Evolutionary conservation across 208 protist genomes (phyloP).

Genomic region (Leishmania martiniquensis): DNA sequence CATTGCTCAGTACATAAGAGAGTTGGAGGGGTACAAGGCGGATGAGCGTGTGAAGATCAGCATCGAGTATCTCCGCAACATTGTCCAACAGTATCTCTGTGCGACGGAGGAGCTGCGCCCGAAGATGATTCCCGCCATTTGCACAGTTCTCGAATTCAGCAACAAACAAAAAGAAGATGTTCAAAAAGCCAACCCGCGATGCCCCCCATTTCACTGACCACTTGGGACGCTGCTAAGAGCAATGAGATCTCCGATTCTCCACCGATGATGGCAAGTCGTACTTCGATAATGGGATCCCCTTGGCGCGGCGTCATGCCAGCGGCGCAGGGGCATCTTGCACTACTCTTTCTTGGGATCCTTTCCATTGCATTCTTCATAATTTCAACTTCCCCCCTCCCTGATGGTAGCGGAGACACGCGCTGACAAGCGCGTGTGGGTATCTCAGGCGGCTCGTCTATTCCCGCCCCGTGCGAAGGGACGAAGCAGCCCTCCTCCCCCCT

Average conservation of each 20-base stretch:
- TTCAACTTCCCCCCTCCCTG: background rate
- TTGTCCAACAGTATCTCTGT: slow-evolving; percentile 81
- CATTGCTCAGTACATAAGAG: slow-evolving; percentile 66
- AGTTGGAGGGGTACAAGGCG: slow-evolving; percentile 62
- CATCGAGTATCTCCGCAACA: slow-evolving; percentile 83
- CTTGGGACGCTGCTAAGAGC: background rate
- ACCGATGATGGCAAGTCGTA: background rate
- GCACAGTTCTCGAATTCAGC: slow-evolving; percentile 84
- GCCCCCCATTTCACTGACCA: slow-evolving; percentile 69
- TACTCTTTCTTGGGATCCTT: background rate
- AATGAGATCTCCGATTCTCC: background rate
- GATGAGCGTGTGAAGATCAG: slow-evolving; percentile 71
- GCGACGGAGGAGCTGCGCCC: slow-evolving; percentile 61
- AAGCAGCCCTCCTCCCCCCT: background rate
- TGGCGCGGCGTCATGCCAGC: no score
- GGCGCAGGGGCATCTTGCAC: background rate
- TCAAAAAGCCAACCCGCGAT: slow-evolving; percentile 56
- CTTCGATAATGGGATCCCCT: background rate
- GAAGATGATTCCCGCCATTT: slow-evolving; percentile 89
- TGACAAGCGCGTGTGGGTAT: no score
- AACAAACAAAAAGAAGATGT: slow-evolving; percentile 78
- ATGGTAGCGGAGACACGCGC: background rate
- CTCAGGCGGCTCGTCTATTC: no score
- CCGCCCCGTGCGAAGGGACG: background rate
- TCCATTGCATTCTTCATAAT: background rate